Conservation (phyloP, 495 filamentous ascomycete species). For the Trichocladium antarcticum region DNA sequence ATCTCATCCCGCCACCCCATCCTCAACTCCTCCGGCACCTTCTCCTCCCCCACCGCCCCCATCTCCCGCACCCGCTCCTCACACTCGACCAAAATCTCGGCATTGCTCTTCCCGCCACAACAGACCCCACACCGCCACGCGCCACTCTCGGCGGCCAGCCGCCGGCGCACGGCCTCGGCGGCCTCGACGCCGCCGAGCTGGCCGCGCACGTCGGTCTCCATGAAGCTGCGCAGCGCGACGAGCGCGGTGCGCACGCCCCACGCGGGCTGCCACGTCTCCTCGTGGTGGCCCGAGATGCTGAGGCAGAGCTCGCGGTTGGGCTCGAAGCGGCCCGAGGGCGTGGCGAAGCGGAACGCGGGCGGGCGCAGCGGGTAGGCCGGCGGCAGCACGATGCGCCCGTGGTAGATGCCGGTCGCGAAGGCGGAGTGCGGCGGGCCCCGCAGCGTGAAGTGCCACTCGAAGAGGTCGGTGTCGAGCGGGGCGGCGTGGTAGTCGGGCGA, state of each 20-base stretch:
- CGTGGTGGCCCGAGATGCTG: conserved; percentile 85
- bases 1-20: conserved; percentile 47
- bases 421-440: conserved; percentile 71
- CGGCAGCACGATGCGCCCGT: conserved; percentile 88
- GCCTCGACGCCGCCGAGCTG: conserved; percentile 86
- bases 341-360: conserved; percentile 87
- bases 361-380: conserved; percentile 80
- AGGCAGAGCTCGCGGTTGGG: conserved; percentile 95
- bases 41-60: conserved; percentile 29
- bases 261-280: conserved; percentile 96
- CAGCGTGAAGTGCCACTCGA: conserved; percentile 99
- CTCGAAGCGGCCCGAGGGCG: conserved; percentile 86
- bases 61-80: conserved; percentile 46
- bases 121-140: conserved; percentile 47
- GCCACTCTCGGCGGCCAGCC: conserved; percentile 52
- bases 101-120: conserved; percentile 57
- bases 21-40: conserved; percentile 48
- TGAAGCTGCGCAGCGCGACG: conserved; percentile 58
- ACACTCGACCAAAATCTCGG: conserved; percentile 57
- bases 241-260: conserved; percentile 83
- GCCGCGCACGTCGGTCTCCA: conserved; percentile 62
- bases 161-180: conserved; percentile 46
- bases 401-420: conserved; percentile 76
- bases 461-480: conserved; percentile 78
- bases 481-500: conserved; percentile 71